Base-by-base conservation (phyloP, 352 stramenopile species). In the Globisporangium abappressorium region DNA sequence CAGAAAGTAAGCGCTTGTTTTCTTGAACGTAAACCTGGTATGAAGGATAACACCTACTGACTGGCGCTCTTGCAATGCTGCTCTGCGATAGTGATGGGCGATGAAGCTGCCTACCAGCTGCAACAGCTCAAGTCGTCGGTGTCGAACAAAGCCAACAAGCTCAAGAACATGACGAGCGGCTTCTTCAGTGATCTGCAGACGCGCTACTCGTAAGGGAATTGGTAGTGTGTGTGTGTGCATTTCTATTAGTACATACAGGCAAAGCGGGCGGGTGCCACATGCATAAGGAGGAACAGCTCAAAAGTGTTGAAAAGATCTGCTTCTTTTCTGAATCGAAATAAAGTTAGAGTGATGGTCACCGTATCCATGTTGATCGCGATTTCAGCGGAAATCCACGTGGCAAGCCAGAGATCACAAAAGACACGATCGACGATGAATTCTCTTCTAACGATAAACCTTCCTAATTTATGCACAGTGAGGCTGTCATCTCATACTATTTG, bases 151-250 rank as follows among this genome's bases (percentile, higher is more conserved):
- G 87, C 87, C 15, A 75, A 70, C 43, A 91, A 96, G 87, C 85
- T 96, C 28, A 96, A 96, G 75, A 87, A 91, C 69, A 94, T 96
- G 87, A 96, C 89, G 59, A 93, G 83, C 71, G 86, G 81, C 63
- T 96, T 96, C 79, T 96, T 96, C 75, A 86, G 70, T 60, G 87
- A 96, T 67, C 62, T 96, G 57, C 89, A 96, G 66, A 85, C 79
- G 18, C 89, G 89, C 63, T 96, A 96, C 74, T 85, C 78, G 62
- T 92, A 79, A 70, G 57, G 18, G 22, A 4, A 2, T 22, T 20
- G 30, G 30, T 46, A 36, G 6, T 24, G 18, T 14, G 22, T 8
- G 20, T 47, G 41, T 33, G 30, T 24, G 30, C 54, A 41, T 41
- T 9, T 49, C 41, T 51, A 51, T 51, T 24, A 24, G 43, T 51